Evolutionary conservation across 2,329 filamentous ascomycete genomes (phyloP), one percentile per base, ranked within the genome.

Genomic region (Penicillium sp.): DNA sequence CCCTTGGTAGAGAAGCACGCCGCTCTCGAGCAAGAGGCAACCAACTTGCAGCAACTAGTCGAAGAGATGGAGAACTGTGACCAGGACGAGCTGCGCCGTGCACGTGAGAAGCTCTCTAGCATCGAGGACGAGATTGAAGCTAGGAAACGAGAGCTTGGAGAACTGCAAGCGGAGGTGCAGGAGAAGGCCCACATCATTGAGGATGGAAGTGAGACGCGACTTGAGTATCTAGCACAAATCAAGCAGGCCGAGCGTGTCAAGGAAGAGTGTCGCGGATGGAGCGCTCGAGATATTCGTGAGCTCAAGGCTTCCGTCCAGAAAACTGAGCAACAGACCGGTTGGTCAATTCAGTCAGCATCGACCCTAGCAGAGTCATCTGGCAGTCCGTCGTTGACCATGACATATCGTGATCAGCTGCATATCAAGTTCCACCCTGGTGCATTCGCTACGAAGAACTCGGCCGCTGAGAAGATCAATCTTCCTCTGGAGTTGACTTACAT

Each of bases 201-300:
- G 61, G 81, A 85, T 1, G 82, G 89, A 49, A 81, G 83, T 7
- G 83, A 87, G 60, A 84, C 87, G 70, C 97, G 94, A 73, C 78
- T 87, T 57, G 84, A 87, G 68, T 92, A 85, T 66, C 71, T 89
- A 33, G 83, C 86, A 30, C 90, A 95, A 52, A 97, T 96, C 60
- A 84, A 87, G 60, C 89, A 92, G 70, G 91, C 93, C 0, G 93
- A 97, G 75, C 88, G 87, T 65, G 83, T 96, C 28, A 86, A 91
- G 63, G 93, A 97, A 74, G 91, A 96, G 70, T 96, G 90, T 73
- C 87, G 93, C 56, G 93, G 94, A 42, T 97, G 93, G 89, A 94
- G 89, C 59, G 86, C 89, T 55, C 88, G 84, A 30, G 95, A 98
- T 77, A 91, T 98, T 65, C 85, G 85, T 65, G 80, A 82, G 42